Evolutionary conservation across 306 rosid genomes (phyloP).

Genomic region (Inga leiocalycina): DNA sequence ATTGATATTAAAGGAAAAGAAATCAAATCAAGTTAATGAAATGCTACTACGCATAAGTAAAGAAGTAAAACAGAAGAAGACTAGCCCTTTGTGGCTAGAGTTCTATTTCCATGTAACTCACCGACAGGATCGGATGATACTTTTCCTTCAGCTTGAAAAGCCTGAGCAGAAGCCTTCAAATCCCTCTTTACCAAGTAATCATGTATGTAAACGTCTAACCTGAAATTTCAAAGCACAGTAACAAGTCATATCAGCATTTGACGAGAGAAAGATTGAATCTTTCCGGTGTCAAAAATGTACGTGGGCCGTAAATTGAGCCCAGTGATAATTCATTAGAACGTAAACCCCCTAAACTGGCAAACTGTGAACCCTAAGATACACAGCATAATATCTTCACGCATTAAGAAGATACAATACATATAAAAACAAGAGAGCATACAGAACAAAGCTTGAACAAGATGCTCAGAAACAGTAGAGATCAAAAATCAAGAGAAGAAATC

Average conservation of each 20-base stretch:
- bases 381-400: conserved; percentile 11
- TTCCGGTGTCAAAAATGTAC: conserved; percentile 15
- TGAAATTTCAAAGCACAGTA: conserved; percentile 42
- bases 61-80: background rate
- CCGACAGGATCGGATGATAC: conserved; percentile 99
- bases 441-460: conserved; percentile 35
- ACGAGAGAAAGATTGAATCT: conserved; percentile 23
- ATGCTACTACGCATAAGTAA: background rate
- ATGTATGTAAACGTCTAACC: conserved; percentile 98
- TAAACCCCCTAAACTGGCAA: conserved; percentile 20
- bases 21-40: conserved; percentile 21
- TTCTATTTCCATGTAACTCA: conserved; percentile 45
- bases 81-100: background rate
- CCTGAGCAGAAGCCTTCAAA: conserved; percentile 97
- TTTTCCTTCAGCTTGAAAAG: conserved; percentile 97
- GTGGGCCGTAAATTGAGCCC: background rate
- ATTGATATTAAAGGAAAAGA: conserved; percentile 11
- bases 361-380: conserved; percentile 40
- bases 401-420: background rate
- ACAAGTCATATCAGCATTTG: conserved; percentile 17
- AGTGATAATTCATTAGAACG: background rate
- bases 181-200: conserved; percentile 96
- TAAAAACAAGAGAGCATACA: background rate
- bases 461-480: conserved; percentile 8
- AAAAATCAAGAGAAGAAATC: conserved; percentile 43